Percentiles rank a stretch among this genome's conserved stretches.
These are phyloP conservation scores for grape (Vitis vinifera) DNA, from an alignment of 164 flowering plant genomes.

Conservation along the genomic window ASM3070453v1 NC_081811.1:23010501-23011000, in stretches of 20 bases:
- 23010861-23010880: background rate
- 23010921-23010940: constrained; percentile 49
- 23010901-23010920: background rate
- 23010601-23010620: constrained; percentile 57
- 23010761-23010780: background rate
- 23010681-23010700: constrained; percentile 62
- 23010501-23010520: constrained; percentile 30
- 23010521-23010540: constrained; percentile 33
- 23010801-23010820: constrained; percentile 71
- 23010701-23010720: background rate
- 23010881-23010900: background rate
- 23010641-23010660: constrained; percentile 82
- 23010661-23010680: constrained; percentile 43
- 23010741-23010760: background rate
- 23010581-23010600: constrained; percentile 40
- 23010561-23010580: constrained; percentile 4
- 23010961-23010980: constrained; percentile 77
- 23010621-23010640: constrained; percentile 66
- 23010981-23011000: constrained; percentile 60
- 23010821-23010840: constrained; percentile 85
- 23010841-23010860: constrained; percentile 93
- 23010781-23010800: constrained; percentile 71
- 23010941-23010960: constrained; percentile 95
- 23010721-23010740: background rate
- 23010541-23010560: constrained; percentile 44